A percentile compares a stretch with the other conserved stretches of the same genome.
These are phyloP conservation scores for Penicillium aurantiogriseum DNA, from an alignment of 2,329 filamentous ascomycete genomes.

Conservation along the genomic window DNA sequence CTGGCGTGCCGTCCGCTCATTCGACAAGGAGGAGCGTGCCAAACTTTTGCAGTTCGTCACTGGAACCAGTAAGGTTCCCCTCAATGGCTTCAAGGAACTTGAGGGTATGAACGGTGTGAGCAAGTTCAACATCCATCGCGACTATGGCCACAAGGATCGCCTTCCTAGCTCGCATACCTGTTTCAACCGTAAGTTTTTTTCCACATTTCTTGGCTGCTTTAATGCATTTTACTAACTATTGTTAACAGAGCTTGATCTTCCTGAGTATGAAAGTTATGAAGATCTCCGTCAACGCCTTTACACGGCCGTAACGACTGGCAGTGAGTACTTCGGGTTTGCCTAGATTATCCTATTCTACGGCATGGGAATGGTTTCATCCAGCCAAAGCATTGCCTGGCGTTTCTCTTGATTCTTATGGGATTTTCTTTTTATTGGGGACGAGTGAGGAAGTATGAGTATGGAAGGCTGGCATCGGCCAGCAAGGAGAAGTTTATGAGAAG, in stretches of 20 bases:
- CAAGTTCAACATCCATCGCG: slow-evolving; percentile 97
- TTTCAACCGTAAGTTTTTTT: slow-evolving; percentile 83
- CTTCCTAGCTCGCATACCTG: slow-evolving; percentile 96
- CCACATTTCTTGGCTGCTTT: background rate
- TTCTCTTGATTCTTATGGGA: slow-evolving; percentile 26
- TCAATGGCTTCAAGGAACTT: slow-evolving; percentile 98
- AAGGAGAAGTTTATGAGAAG: slow-evolving; percentile 12
- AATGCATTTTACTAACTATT: slow-evolving; percentile 35
- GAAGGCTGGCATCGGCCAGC: slow-evolving; percentile 6
- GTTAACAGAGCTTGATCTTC: slow-evolving; percentile 82
- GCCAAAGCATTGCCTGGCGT: slow-evolving; percentile 40
- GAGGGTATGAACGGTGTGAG: slow-evolving; percentile 99
- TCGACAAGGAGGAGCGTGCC: slow-evolving; percentile 97
- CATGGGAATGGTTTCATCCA: slow-evolving; percentile 18
- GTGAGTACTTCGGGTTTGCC: slow-evolving; percentile 96
- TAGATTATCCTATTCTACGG: slow-evolving; percentile 48
- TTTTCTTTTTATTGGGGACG: slow-evolving; percentile 14
- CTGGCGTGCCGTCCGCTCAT: slow-evolving; percentile 95
- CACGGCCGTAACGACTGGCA: slow-evolving; percentile 96
- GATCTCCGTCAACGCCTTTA: slow-evolving; percentile 80
- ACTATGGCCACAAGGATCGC: slow-evolving; percentile 94
- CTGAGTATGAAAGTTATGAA: slow-evolving; percentile 97
- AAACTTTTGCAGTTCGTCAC: slow-evolving; percentile 98
- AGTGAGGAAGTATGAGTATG: slow-evolving; percentile 9
- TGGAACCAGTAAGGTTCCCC: slow-evolving; percentile 93